phyloP scores from a whole-genome alignment of 305 asterid species.

The Nicotiana rustica region DNA sequence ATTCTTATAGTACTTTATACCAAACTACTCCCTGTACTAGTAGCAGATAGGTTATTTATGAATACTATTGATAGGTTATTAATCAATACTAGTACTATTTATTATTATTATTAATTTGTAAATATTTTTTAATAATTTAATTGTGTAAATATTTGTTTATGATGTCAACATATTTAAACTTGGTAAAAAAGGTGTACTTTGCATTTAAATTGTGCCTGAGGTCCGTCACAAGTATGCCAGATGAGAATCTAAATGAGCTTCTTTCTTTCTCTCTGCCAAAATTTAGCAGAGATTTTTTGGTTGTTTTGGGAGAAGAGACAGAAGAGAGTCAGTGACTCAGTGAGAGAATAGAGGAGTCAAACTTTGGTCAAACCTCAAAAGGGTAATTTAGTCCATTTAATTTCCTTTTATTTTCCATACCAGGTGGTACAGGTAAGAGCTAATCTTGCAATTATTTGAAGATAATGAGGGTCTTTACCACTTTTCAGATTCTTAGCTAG shows the following conservation, averaged over 20 bases:
- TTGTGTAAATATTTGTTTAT: not conserved
- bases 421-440: not conserved
- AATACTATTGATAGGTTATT: no score
- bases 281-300: slow-evolving; percentile 31
- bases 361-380: slow-evolving; percentile 46
- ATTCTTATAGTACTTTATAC: no score
- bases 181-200: not conserved
- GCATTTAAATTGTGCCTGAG: slow-evolving; percentile 19
- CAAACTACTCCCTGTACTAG: no score
- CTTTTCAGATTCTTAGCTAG: slow-evolving; percentile 33
- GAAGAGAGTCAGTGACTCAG: slow-evolving; percentile 32
- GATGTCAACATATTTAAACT: not conserved
- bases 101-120: not conserved
- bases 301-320: slow-evolving; percentile 44
- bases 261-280: slow-evolving; percentile 34
- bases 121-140: not conserved
- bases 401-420: not conserved
- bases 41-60: no score
- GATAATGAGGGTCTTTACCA: slow-evolving; percentile 27
- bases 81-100: no score
- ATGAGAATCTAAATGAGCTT: slow-evolving; percentile 32
- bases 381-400: slow-evolving; percentile 47
- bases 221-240: slow-evolving; percentile 29
- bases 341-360: slow-evolving; percentile 83
- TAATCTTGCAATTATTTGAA: slow-evolving; percentile 40